Evolutionary conservation across 2,329 filamentous ascomycete species (phyloP).

Genomic region (Phaeosphaeria sp.): DNA sequence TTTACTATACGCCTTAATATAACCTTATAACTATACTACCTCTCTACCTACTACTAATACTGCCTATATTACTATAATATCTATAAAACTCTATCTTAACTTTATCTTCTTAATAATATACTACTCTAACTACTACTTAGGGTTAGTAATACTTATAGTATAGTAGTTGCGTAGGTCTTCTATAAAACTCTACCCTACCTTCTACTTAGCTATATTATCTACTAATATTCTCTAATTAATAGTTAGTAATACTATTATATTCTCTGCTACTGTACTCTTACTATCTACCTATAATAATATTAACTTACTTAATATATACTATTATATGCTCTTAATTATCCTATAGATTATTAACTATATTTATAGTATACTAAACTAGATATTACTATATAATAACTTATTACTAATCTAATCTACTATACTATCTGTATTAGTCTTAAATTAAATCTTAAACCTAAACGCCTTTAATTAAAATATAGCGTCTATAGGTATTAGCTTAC

Average conservation of each 20-base stretch:
- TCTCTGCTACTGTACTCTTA: background rate
- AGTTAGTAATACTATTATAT: slow-evolving; percentile 3
- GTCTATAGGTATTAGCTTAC: slow-evolving; percentile 6
- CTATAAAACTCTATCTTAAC: no score
- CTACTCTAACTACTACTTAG: no score
- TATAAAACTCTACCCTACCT: slow-evolving; percentile 16
- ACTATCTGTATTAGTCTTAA: slow-evolving; percentile 5
- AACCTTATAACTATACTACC: no score
- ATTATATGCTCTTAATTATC: slow-evolving; percentile 8
- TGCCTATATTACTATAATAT: no score
- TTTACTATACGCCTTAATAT: no score
- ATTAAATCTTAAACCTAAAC: slow-evolving; percentile 12
- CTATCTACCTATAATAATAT: slow-evolving; percentile 11
- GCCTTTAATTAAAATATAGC: slow-evolving; percentile 2
- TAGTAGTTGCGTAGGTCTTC: no score
- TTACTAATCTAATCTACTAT: slow-evolving; percentile 11
- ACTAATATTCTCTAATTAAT: slow-evolving; percentile 13
- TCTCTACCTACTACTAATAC: no score
- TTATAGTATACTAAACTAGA: slow-evolving; percentile 18
- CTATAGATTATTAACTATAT: slow-evolving; percentile 19
- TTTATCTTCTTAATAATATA: no score
- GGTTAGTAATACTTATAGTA: no score
- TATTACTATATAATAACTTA: slow-evolving; percentile 12
- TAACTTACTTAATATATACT: slow-evolving; percentile 10
- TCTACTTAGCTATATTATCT: slow-evolving; percentile 12